These are phyloP conservation scores for Ophiostoma tasmaniense DNA, from an alignment of 2,329 filamentous ascomycete genomes.

Conservation along the genomic window DNA sequence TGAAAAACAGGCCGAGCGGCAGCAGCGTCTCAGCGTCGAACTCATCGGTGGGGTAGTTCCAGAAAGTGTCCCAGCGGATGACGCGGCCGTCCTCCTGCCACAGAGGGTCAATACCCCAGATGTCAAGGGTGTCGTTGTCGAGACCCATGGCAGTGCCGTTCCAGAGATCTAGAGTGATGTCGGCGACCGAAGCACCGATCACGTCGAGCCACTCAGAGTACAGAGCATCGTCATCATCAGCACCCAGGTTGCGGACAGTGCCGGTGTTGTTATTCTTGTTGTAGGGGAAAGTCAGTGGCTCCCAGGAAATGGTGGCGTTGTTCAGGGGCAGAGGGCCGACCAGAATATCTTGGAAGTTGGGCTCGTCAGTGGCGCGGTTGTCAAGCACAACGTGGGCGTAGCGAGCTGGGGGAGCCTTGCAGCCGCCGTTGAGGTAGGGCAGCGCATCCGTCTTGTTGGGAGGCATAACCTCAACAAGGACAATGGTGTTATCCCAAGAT, in stretches of 20 bases:
- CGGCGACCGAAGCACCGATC: constrained; percentile 28
- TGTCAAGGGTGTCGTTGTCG: constrained; percentile 35
- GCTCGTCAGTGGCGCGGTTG: constrained; percentile 31
- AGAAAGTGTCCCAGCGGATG: constrained; percentile 41
- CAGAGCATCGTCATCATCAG: constrained; percentile 27
- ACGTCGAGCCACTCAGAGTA: constrained; percentile 30
- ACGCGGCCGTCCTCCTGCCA: constrained; percentile 35
- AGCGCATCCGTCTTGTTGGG: constrained; percentile 44
- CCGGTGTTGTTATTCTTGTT: constrained; percentile 34
- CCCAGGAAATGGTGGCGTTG: constrained; percentile 30
- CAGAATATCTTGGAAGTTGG: constrained; percentile 36
- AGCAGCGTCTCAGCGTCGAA: constrained; percentile 38
- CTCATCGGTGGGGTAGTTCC: constrained; percentile 29
- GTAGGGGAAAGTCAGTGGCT: constrained; percentile 36
- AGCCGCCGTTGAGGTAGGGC: constrained; percentile 35
- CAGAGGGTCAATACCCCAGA: constrained; percentile 36
- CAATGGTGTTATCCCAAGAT: constrained; percentile 31
- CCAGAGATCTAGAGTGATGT: constrained; percentile 39
- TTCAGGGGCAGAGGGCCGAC: constrained; percentile 42
- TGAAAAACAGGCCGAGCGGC: constrained; percentile 37
- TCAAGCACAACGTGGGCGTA: constrained; percentile 39
- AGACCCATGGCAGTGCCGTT: constrained; percentile 31
- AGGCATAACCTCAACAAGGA: constrained; percentile 32
- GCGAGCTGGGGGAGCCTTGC: constrained; percentile 27
- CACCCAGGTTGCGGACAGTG: constrained; percentile 34